Evolutionary conservation across 2,329 filamentous ascomycete genomes (phyloP).

Genomic region (Pyrenophora teres): DNA sequence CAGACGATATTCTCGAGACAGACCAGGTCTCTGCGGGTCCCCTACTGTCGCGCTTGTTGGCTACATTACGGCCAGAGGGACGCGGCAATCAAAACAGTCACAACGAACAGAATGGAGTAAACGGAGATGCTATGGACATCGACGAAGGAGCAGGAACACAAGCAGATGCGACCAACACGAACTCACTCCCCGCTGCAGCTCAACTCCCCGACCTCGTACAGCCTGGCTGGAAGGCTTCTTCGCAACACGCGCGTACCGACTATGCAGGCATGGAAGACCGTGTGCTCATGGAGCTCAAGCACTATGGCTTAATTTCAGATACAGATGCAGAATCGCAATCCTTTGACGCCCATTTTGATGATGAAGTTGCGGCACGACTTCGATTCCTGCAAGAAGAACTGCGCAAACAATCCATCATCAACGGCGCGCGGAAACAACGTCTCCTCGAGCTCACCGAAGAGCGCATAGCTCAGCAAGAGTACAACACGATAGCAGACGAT

Average conservation of each 20-base stretch:
- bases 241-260: conserved; percentile 72
- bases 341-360: conserved; percentile 88
- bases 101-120: conserved; percentile 60
- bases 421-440: conserved; percentile 86
- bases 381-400: conserved; percentile 83
- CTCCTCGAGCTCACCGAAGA: conserved; percentile 87
- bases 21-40: conserved; percentile 89
- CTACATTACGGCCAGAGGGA: conserved; percentile 78
- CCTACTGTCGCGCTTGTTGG: conserved; percentile 78
- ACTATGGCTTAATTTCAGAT: conserved; percentile 85
- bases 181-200: conserved; percentile 68
- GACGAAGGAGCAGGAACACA: conserved; percentile 49
- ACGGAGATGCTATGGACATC: conserved; percentile 55
- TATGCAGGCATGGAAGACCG: conserved; percentile 88
- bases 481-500: conserved; percentile 94
- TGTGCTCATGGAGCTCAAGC: conserved; percentile 84
- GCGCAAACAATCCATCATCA: conserved; percentile 80
- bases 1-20: conserved; percentile 83
- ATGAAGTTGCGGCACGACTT: conserved; percentile 88
- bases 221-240: conserved; percentile 78
- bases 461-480: conserved; percentile 94
- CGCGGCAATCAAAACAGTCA: conserved; percentile 60
- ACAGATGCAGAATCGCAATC: conserved; percentile 70
- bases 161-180: conserved; percentile 43
- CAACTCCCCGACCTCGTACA: conserved; percentile 77